Evolutionary conservation across 257 asterid genomes (phyloP).

Genomic region (Salvia rosmarinus): DNA sequence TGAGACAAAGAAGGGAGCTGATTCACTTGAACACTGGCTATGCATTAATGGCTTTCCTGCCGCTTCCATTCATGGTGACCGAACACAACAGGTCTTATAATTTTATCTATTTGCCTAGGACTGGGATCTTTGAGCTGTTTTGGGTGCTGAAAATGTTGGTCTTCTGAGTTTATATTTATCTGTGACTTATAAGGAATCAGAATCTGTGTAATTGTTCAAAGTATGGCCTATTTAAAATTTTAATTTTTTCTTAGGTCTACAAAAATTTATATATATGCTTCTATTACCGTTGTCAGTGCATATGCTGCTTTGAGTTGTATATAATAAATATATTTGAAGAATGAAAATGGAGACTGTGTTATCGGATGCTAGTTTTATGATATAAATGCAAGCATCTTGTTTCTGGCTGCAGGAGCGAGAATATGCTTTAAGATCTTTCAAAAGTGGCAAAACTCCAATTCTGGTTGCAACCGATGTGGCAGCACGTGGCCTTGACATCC

Average conservation of each 20-base stretch:
- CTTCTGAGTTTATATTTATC: background rate
- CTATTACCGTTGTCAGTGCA: conserved; percentile 1
- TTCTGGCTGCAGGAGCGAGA: conserved; percentile 75
- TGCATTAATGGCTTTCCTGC: conserved; percentile 84
- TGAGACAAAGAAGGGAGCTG: conserved; percentile 97
- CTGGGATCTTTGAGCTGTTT: background rate
- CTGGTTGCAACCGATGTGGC: conserved; percentile 96
- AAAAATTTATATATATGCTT: background rate
- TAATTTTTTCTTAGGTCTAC: background rate
- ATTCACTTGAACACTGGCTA: conserved; percentile 93
- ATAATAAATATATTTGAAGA: background rate
- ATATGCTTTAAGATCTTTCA: conserved; percentile 85
- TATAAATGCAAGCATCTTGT: conserved; percentile 8
- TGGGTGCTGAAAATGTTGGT: conserved; percentile 23
- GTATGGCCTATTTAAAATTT: background rate
- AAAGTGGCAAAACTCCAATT: conserved; percentile 81
- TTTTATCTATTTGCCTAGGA: conserved; percentile 14
- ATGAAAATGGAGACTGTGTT: background rate
- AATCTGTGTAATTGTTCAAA: background rate
- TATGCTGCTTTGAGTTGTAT: background rate
- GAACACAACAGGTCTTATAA: conserved; percentile 81
- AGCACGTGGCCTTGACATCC: conserved; percentile 97
- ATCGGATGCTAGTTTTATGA: background rate
- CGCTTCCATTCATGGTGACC: conserved; percentile 90
- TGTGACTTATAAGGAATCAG: background rate